phyloP scores from a whole-genome alignment of 2,329 filamentous ascomycete genomes.

The Monosporascus sp. region DNA sequence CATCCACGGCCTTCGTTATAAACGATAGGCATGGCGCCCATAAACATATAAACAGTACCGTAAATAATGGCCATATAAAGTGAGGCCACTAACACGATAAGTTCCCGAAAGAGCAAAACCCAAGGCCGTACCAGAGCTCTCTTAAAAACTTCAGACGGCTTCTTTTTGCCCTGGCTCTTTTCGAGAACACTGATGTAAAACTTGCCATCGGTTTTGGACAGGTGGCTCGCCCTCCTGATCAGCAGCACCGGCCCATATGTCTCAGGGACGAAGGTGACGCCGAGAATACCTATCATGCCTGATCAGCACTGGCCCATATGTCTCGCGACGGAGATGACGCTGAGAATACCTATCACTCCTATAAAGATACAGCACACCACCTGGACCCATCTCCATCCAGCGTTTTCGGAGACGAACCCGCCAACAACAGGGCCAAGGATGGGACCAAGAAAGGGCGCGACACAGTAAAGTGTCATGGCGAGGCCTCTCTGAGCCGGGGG shows the following conservation, averaged over 20 bases:
- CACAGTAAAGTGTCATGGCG: conserved; percentile 59
- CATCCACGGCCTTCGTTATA: conserved; percentile 58
- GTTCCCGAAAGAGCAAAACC: conserved; percentile 65
- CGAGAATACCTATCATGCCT: conserved; percentile 58
- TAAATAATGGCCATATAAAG: conserved; percentile 63
- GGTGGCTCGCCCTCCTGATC: conserved; percentile 45
- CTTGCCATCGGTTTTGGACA: conserved; percentile 49
- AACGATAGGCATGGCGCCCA: conserved; percentile 61
- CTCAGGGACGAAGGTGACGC: conserved; percentile 54
- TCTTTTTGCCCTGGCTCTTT: conserved; percentile 35
- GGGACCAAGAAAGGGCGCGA: conserved; percentile 66
- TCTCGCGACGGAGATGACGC: too few species aligned
- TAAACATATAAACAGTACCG: conserved; percentile 55
- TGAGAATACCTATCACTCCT: too few species aligned
- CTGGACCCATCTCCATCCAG: conserved; percentile 67
- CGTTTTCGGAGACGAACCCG: conserved; percentile 60
- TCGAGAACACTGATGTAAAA: conserved; percentile 52
- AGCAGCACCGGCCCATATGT: conserved; percentile 57
- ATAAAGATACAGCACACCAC: too few species aligned
- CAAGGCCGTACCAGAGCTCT: conserved; percentile 60
- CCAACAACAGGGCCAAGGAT: conserved; percentile 59
- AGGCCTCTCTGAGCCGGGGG: conserved; percentile 43
- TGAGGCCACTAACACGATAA: conserved; percentile 61
- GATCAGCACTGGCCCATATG: too few species aligned
- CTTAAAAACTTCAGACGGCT: conserved; percentile 49